Evolutionary conservation across 2,329 filamentous ascomycete genomes (phyloP).

Genomic region (Colletotrichum gloeosporioides): DNA sequence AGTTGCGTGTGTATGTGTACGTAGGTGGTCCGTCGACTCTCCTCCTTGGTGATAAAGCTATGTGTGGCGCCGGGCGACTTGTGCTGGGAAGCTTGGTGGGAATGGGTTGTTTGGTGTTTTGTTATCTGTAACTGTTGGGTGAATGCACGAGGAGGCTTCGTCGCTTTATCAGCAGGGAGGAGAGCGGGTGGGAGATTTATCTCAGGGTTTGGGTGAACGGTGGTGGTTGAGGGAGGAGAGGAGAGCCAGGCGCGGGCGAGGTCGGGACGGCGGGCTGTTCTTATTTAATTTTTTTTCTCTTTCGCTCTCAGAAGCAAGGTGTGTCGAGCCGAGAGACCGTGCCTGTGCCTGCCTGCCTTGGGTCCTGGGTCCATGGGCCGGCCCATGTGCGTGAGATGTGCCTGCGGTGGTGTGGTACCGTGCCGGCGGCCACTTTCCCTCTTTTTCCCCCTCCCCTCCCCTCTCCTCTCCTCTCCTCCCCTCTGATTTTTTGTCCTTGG

Average conservation of each 20-base stretch:
- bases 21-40: slow-evolving; percentile 7
- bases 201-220: not conserved
- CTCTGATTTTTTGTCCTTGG: not conserved
- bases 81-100: not conserved
- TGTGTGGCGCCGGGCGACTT: slow-evolving; percentile 7
- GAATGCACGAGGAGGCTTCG: not conserved
- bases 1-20: not conserved
- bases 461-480: not conserved
- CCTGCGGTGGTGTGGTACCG: not conserved
- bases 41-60: slow-evolving; percentile 17
- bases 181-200: slow-evolving; percentile 3
- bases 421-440: not conserved
- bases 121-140: not conserved
- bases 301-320: not conserved
- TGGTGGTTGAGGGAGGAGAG: slow-evolving; percentile 1
- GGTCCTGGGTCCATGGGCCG: not conserved
- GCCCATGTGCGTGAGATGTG: not conserved
- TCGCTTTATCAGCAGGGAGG: slow-evolving; percentile 20
- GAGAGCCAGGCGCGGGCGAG: not conserved
- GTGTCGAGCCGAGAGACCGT: slow-evolving; percentile 7
- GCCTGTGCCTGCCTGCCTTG: not conserved
- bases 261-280: not conserved
- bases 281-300: slow-evolving; percentile 10
- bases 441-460: not conserved
- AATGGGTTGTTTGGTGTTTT: not conserved